Evolutionary conservation across 441 rosid species (phyloP), one percentile per base, ranked within the genome.

Genomic region (Manihot esculenta): DNA sequence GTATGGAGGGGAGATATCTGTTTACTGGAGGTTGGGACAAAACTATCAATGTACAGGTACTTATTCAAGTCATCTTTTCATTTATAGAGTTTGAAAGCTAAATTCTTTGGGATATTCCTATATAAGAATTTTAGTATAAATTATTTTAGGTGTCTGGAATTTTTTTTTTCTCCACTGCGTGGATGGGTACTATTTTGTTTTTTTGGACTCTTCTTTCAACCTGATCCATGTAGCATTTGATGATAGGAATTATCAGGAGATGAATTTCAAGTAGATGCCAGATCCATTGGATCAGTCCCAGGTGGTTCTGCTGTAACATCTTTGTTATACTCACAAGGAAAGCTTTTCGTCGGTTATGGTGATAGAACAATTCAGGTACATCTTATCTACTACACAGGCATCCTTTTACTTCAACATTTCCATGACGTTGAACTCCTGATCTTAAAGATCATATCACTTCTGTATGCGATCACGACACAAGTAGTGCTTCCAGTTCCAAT

Each of bases 11-110:
- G 42, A 84, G 81, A 72, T 86, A 85, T 87, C 81, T 89, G 26
- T 84, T 94, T 68, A 79, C 90, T 1, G 97, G 91, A 79, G 95
- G 99, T 49, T 88, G 95, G 96, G 99, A 92, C 85, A 90, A 79
- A 81, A 83, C 79, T 62, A 62, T 94, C 78, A 76, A 62, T 70
- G 77, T 91, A 65, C 90, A 86, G 92, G 99, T 88, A 74, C 23
- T 27, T 55, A 71, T 55, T 27, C 38, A 35, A 70, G 24, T 42
- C 20, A 66, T 66, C 11, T 1, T 18, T 67, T 45, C 63, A 33
- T 58, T 58, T 27, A 13, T 33, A 7, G 58, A 55, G 21, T 48
- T 64, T 20, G 59, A 11, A 66, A 35, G 50, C n/a, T 58, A 56
- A 42, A 47, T 62, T 47, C n/a, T 71, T n/a, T 49, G 26, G 45